Conservation (phyloP, 352 stramenopile genomes). For the Phytopythium aichiense region DNA sequence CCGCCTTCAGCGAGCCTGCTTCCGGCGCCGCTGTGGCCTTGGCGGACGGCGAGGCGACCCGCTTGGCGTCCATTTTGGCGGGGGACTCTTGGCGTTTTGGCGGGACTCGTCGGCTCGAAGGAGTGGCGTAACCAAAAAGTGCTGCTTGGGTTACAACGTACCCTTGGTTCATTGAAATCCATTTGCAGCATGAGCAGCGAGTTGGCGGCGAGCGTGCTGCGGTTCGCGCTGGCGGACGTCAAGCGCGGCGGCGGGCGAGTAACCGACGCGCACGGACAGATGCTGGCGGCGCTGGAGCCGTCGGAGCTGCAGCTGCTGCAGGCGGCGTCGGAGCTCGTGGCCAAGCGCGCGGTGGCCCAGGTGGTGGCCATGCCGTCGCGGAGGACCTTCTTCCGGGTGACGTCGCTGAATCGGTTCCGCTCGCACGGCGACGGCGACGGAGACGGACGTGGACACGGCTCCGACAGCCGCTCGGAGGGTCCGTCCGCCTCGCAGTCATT, state of each 20-base stretch:
- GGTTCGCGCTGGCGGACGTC: constrained; percentile 34
- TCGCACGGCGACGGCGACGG: constrained; percentile 2
- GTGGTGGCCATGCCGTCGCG: constrained; percentile 40
- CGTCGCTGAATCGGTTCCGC: constrained; percentile 61
- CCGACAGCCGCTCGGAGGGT: too few relatives aligned
- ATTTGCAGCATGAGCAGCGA: constrained; percentile 16
- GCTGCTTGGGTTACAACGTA: not conserved
- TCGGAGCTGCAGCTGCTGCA: constrained; percentile 49
- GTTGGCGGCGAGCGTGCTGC: constrained; percentile 35
- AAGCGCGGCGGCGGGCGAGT: constrained; percentile 28
- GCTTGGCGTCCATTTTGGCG: constrained; percentile 16
- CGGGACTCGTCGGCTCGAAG: not conserved
- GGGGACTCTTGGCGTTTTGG: not conserved
- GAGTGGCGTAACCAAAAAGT: not conserved
- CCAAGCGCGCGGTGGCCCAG: constrained; percentile 35
- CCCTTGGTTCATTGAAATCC: not conserved
- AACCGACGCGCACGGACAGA: constrained; percentile 37
- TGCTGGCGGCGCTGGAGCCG: constrained; percentile 31
- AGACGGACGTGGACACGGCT: too few relatives aligned
- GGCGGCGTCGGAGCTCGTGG: constrained; percentile 50
- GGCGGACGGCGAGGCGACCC: constrained; percentile 21
- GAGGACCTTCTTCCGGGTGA: constrained; percentile 58
- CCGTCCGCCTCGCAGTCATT: not conserved
- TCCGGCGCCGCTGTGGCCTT: constrained; percentile 11
- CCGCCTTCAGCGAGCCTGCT: not conserved